Percentiles rank a stretch among this genome's conserved stretches.
phyloP scores from a whole-genome alignment of 208 protist genomes.

The Leishmania turanica region DNA sequence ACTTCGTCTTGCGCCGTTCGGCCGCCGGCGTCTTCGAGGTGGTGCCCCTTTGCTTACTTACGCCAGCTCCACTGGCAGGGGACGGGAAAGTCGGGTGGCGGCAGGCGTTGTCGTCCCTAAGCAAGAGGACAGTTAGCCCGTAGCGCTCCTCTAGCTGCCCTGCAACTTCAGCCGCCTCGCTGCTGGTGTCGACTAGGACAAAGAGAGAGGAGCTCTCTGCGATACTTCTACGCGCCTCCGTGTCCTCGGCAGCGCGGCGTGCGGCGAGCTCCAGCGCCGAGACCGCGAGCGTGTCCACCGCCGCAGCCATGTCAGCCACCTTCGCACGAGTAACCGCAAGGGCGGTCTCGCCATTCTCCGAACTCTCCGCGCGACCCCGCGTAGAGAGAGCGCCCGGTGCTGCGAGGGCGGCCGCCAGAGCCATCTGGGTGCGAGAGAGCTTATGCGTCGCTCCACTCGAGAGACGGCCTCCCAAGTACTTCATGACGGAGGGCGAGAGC shows the following conservation, averaged over 20 bases:
- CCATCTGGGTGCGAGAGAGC: slow-evolving; percentile 26
- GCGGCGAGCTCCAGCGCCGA: slow-evolving; percentile 40
- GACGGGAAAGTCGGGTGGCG: slow-evolving; percentile 27
- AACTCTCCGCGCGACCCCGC: neutral
- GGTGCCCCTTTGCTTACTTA: neutral
- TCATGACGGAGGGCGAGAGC: slow-evolving; percentile 19
- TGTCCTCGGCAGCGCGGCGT: neutral
- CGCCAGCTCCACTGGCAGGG: neutral
- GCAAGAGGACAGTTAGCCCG: slow-evolving; percentile 30
- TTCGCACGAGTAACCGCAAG: slow-evolving; percentile 41
- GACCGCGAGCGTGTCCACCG: slow-evolving; percentile 30
- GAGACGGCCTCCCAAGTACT: slow-evolving; percentile 22
- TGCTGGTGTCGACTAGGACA: slow-evolving; percentile 47
- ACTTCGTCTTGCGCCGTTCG: slow-evolving; percentile 7
- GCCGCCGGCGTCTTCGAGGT: neutral
- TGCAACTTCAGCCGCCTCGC: slow-evolving; percentile 22
- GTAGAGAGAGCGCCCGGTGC: neutral
- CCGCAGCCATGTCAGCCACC: slow-evolving; percentile 13
- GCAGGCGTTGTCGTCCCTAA: slow-evolving; percentile 14
- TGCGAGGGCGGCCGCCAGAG: slow-evolving; percentile 23
- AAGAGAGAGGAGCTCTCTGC: slow-evolving; percentile 30
- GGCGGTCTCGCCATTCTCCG: neutral
- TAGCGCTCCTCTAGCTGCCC: slow-evolving; percentile 33
- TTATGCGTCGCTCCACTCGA: slow-evolving; percentile 13
- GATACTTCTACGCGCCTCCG: neutral